A percentile compares a stretch with the other conserved stretches of the same genome.
Conservation (phyloP, 2,329 filamentous ascomycete species). For the Cladorrhinum sp. region DNA sequence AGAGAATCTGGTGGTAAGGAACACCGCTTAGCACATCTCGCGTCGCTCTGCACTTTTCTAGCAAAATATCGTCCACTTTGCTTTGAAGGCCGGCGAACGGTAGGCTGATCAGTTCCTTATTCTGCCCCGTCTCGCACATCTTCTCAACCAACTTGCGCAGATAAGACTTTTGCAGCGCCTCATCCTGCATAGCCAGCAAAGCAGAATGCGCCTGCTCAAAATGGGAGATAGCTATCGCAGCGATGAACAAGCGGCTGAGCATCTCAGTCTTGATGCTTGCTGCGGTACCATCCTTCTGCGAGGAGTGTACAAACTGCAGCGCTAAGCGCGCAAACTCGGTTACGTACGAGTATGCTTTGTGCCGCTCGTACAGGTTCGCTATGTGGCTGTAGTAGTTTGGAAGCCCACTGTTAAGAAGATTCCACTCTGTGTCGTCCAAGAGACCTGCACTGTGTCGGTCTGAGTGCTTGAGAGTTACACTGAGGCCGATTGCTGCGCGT, state of each 20-base stretch:
- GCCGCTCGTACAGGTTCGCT: conserved; percentile 74
- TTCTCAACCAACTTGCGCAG: conserved; percentile 67
- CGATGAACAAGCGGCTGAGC: conserved; percentile 78
- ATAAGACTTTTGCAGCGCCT: conserved; percentile 67
- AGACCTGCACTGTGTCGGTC: conserved; percentile 62
- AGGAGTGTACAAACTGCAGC: conserved; percentile 57
- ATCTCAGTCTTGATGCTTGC: conserved; percentile 60
- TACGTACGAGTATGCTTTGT: conserved; percentile 74
- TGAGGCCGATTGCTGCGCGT: conserved; percentile 77
- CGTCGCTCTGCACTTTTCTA: conserved; percentile 66
- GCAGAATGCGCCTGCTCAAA: conserved; percentile 82
- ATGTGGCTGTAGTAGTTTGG: conserved; percentile 86
- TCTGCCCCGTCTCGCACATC: conserved; percentile 67
- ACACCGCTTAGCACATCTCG: conserved; percentile 62
- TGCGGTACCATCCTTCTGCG: conserved; percentile 14
- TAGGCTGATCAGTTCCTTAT: conserved; percentile 66
- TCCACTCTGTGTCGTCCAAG: conserved; percentile 73
- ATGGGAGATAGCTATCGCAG: conserved; percentile 72
- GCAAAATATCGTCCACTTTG: conserved; percentile 75
- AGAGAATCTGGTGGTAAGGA: conserved; percentile 85
- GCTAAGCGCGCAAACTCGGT: conserved; percentile 78
- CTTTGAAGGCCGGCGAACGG: conserved; percentile 76
- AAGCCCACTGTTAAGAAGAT: conserved; percentile 66
- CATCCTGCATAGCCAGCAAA: conserved; percentile 69
- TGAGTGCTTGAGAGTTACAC: conserved; percentile 47